Evolutionary conservation across 129 eudicot genomes (phyloP).

Genomic region (Flaveria ramosissima): DNA sequence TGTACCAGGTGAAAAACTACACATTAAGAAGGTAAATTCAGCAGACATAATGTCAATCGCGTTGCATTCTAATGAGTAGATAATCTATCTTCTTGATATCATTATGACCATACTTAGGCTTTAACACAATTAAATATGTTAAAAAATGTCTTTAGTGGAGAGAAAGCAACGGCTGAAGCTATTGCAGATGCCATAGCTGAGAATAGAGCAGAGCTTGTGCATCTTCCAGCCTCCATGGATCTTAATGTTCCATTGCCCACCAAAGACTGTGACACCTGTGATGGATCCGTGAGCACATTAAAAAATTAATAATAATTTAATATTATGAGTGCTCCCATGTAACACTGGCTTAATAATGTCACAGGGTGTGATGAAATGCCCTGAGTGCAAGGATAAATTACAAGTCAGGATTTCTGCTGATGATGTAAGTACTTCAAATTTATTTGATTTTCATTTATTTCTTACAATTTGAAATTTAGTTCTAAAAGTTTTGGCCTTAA

Average conservation of each 20-base stretch:
- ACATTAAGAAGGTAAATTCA: conserved; percentile 66
- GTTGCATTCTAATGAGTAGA: conserved; percentile 7
- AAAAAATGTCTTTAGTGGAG: conserved; percentile 55
- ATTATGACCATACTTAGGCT: neutral
- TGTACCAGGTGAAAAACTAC: conserved; percentile 78
- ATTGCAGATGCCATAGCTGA: conserved; percentile 85
- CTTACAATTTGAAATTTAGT: neutral
- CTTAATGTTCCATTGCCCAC: conserved; percentile 78
- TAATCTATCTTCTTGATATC: neutral
- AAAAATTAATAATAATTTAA: neutral
- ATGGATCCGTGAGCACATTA: conserved; percentile 81
- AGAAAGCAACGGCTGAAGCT: conserved; percentile 80
- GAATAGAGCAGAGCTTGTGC: conserved; percentile 82
- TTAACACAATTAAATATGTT: conserved; percentile 1
- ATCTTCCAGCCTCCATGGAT: conserved; percentile 78
- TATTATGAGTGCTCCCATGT: conserved; percentile 2
- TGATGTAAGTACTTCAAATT: conserved; percentile 58
- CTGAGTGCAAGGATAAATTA: conserved; percentile 77
- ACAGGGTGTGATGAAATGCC: conserved; percentile 96
- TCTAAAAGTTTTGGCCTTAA: neutral
- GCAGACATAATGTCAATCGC: neutral
- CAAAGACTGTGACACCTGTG: conserved; percentile 86
- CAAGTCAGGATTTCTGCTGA: conserved; percentile 82
- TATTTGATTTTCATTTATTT: neutral
- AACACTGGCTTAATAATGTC: conserved; percentile 28